phyloP scores from a whole-genome alignment of 352 stramenopile species.

The Globisporangium orthogonon region DNA sequence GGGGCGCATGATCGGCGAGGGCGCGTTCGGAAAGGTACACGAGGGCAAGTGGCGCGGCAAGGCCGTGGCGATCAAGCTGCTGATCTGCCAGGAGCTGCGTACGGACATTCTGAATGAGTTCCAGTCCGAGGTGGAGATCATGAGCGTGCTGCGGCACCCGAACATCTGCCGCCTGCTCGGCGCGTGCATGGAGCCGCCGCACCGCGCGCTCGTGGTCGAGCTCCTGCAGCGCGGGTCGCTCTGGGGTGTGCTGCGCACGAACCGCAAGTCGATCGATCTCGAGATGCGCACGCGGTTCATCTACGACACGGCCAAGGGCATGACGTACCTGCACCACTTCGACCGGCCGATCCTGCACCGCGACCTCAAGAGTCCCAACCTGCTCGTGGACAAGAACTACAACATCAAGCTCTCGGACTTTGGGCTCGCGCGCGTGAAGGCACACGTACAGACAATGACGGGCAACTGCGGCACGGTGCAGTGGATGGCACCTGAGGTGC shows the following conservation, averaged over 20 bases:
- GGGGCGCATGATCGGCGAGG: constrained; percentile 37
- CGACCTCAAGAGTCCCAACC: constrained; percentile 67
- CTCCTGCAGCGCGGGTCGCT: constrained; percentile 87
- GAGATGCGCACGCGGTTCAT: constrained; percentile 47
- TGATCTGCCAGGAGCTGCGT: constrained; percentile 60
- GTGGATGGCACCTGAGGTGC: constrained; percentile 13
- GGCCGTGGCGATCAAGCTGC: constrained; percentile 57
- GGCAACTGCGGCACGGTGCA: constrained; percentile 67
- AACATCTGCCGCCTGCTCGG: constrained; percentile 96
- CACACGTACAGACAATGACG: constrained; percentile 55
- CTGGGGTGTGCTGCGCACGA: constrained; percentile 86
- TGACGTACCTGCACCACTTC: constrained; percentile 82
- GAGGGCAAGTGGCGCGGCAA: constrained; percentile 62
- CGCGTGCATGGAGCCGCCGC: constrained; percentile 89
- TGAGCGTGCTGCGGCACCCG: constrained; percentile 88
- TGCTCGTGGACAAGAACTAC: constrained; percentile 30
- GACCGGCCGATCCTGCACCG: constrained; percentile 80
- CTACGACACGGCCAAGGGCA: constrained; percentile 75
- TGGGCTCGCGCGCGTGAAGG: constrained; percentile 72
- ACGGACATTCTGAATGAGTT: constrained; percentile 62
- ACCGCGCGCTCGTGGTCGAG: constrained; percentile 93
- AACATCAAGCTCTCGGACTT: constrained; percentile 87
- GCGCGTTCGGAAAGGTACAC: constrained; percentile 62
- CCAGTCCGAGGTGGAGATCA: constrained; percentile 67
- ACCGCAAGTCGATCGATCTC: constrained; percentile 33